These are phyloP conservation scores for Powellomyces hirtus DNA, from an alignment of 192 early-diverging fungal genomes.

Conservation along the genomic window DNA sequence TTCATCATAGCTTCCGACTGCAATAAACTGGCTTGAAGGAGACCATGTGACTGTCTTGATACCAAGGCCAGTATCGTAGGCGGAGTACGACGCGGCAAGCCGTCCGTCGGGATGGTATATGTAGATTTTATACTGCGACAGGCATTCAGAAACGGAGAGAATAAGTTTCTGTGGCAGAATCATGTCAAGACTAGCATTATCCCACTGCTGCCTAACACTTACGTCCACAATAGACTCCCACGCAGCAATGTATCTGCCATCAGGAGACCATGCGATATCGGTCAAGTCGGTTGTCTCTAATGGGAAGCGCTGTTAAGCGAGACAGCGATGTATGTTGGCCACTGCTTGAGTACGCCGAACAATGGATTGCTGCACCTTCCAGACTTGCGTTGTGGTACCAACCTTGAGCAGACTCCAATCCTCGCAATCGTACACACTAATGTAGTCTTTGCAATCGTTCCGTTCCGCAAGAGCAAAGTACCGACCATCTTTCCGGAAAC, in stretches of 20 bases:
- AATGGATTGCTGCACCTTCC: too few species aligned
- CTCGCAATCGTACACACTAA: conserved; percentile 64
- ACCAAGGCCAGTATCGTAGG: conserved; percentile 66
- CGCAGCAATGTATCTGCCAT: conserved; percentile 72
- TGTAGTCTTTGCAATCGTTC: conserved; percentile 61
- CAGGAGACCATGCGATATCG: conserved; percentile 81
- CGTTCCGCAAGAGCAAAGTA: conserved; percentile 63
- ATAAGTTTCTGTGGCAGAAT: conserved; percentile 43
- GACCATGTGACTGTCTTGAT: conserved; percentile 76
- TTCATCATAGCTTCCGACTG: conserved; percentile 83
- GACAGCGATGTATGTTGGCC: too few species aligned
- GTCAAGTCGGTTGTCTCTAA: conserved; percentile 71
- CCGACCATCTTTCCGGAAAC: conserved; percentile 58
- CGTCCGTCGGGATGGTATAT: conserved; percentile 72
- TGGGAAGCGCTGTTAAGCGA: conserved; percentile 57
- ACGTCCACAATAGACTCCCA: conserved; percentile 73
- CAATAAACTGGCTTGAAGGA: conserved; percentile 71
- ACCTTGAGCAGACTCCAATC: conserved; percentile 59
- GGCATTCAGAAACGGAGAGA: too few species aligned
- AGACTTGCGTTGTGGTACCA: too few species aligned
- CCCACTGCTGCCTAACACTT: too few species aligned
- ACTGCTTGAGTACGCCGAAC: background rate
- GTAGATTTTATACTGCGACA: conserved; percentile 69
- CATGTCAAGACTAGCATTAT: too few species aligned
- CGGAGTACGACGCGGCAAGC: conserved; percentile 40